Evolutionary conservation across 2,329 filamentous ascomycete genomes (phyloP).

Genomic region (Verticillium klebahnii): DNA sequence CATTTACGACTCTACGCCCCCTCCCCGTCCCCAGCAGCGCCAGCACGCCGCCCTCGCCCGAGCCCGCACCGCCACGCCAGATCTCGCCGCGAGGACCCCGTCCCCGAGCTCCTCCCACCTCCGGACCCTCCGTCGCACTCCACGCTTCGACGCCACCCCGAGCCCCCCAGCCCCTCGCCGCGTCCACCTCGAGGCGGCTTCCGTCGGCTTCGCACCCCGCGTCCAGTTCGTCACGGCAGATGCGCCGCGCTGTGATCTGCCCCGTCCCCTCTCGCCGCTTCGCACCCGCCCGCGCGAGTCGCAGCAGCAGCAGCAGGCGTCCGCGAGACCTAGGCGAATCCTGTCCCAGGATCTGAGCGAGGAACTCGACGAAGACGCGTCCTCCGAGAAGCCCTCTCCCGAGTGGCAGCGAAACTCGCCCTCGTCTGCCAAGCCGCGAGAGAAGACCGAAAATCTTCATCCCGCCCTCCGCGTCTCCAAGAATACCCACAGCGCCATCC

Average conservation of each 20-base stretch:
- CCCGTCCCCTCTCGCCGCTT: slow-evolving; percentile 1
- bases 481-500: slow-evolving; percentile 82
- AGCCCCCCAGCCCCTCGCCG: slow-evolving; percentile 30
- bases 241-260: slow-evolving; percentile 13
- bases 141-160: slow-evolving; percentile 42
- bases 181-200: slow-evolving; percentile 42
- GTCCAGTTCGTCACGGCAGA: slow-evolving; percentile 29
- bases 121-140: slow-evolving; percentile 45
- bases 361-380: slow-evolving; percentile 34
- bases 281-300: slow-evolving; percentile 3
- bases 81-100: slow-evolving; percentile 34
- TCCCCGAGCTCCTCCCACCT: slow-evolving; percentile 39
- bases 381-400: slow-evolving; percentile 23
- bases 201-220: slow-evolving; percentile 42
- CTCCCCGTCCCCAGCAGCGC: slow-evolving; percentile 34
- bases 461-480: slow-evolving; percentile 65
- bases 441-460: slow-evolving; percentile 33
- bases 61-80: slow-evolving; percentile 23
- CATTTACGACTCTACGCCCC: slow-evolving; percentile 40
- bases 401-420: slow-evolving; percentile 16
- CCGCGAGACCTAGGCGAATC: slow-evolving; percentile 23
- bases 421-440: slow-evolving; percentile 22
- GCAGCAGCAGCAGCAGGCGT: neutral
- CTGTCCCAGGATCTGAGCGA: slow-evolving; percentile 47
- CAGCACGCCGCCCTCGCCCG: slow-evolving; percentile 28